Percentiles rank a stretch among this genome's conserved stretches.
These are phyloP conservation scores for Solanum dulcamara DNA, from an alignment of 257 asterid species.

Conservation along the genomic window DNA sequence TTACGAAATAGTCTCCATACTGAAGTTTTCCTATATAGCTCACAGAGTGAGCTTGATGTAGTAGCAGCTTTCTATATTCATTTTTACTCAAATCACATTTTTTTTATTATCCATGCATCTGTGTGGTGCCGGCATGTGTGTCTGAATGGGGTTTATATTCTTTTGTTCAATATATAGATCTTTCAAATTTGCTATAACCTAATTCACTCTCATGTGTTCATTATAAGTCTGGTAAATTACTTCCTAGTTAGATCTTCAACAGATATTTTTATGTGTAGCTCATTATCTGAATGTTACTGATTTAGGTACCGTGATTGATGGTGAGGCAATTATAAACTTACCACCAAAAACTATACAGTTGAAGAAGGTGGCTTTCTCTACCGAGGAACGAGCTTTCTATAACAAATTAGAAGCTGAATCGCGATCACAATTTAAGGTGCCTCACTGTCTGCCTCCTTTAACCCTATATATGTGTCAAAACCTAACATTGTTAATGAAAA, in stretches of 20 bases:
- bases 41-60: not conserved
- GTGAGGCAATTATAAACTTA: constrained; percentile 64
- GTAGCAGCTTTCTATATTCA: not conserved
- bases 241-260: constrained; percentile 2
- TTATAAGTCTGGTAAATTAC: not conserved
- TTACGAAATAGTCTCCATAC: not conserved
- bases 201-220: not conserved
- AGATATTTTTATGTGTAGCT: constrained; percentile 6
- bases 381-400: constrained; percentile 73
- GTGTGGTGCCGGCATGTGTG: not conserved
- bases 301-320: constrained; percentile 60
- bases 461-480: not conserved
- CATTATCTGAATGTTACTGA: constrained; percentile 8
- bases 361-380: constrained; percentile 63
- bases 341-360: constrained; percentile 72
- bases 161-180: not conserved
- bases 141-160: not conserved
- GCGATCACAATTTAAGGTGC: constrained; percentile 82
- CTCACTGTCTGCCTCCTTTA: constrained; percentile 5
- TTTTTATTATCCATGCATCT: not conserved
- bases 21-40: not conserved
- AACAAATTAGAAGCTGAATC: constrained; percentile 73
- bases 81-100: not conserved
- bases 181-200: not conserved
- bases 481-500: not conserved